Evolutionary conservation across 306 rosid genomes (phyloP).

Genomic region (Crataegus laevigata): DNA sequence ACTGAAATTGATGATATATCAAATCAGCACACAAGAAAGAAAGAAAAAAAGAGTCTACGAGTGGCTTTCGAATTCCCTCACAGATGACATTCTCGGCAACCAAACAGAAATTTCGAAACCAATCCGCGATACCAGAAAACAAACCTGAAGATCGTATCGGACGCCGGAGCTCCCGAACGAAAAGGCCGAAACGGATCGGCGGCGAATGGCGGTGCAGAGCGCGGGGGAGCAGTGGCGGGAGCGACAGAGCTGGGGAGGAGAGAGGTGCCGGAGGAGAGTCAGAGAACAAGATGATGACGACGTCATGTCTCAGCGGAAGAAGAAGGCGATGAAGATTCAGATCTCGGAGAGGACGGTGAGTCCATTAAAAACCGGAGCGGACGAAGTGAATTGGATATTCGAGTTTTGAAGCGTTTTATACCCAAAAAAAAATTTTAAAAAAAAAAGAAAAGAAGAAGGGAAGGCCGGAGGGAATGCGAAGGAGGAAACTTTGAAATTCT

Average conservation of each 20-base stretch:
- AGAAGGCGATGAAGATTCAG: conserved; percentile 12
- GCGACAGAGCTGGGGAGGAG: conserved; percentile 3
- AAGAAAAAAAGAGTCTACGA: neutral
- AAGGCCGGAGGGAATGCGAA: neutral
- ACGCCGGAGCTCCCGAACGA: neutral
- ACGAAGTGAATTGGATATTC: neutral
- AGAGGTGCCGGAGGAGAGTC: conserved; percentile 23
- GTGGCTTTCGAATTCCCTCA: neutral
- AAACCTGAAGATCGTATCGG: conserved; percentile 13
- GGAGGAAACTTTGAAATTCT: neutral
- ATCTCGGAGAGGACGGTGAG: conserved; percentile 25
- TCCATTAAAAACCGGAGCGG: neutral
- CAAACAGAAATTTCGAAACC: neutral
- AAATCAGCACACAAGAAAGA: neutral
- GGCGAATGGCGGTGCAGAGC: neutral
- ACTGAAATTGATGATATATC: conserved; percentile 22
- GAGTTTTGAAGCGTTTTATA: neutral
- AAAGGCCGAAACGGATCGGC: neutral
- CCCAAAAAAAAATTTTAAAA: neutral
- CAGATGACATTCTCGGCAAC: neutral
- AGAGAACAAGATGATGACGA: conserved; percentile 17
- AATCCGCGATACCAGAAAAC: neutral
- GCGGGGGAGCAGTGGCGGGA: conserved; percentile 12
- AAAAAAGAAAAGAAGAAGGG: neutral
- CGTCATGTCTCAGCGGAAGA: conserved; percentile 30